These are phyloP conservation scores for Apostasia shenzhenica DNA, from an alignment of 106 monocot species.

Conservation along the genomic window DNA sequence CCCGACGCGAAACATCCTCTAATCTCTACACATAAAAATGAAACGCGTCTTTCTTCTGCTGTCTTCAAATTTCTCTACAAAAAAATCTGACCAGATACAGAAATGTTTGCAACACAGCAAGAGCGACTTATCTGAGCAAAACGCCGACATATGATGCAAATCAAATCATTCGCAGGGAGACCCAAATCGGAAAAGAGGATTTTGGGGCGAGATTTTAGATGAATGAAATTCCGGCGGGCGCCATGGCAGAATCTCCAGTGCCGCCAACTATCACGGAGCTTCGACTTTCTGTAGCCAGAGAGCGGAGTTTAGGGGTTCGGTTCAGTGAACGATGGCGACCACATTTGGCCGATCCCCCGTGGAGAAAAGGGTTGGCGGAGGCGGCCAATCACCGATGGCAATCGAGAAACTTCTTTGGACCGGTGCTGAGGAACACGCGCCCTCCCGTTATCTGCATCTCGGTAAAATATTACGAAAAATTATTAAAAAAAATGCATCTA, in stretches of 20 bases:
- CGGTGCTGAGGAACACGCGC: no score
- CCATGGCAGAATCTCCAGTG: background rate
- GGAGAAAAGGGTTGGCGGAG: no score
- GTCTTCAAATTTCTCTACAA: background rate
- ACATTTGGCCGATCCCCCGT: no score
- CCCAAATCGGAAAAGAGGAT: background rate
- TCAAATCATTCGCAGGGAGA: background rate
- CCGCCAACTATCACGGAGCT: background rate
- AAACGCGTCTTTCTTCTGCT: background rate
- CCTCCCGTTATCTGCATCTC: no score
- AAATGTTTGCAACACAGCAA: background rate
- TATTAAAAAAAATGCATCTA: no score
- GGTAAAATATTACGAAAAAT: no score
- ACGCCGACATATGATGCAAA: background rate
- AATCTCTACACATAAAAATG: background rate
- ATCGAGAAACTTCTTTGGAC: no score
- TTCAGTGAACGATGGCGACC: background rate
- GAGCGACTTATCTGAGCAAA: background rate
- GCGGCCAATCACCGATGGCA: no score
- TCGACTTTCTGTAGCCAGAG: background rate
- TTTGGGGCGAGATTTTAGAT: background rate
- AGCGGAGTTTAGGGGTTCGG: background rate
- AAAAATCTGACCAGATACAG: background rate
- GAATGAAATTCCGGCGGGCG: background rate
- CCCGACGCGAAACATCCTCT: background rate